Percentiles rank a stretch among this genome's conserved stretches.
Conservation (phyloP, 2,329 filamentous ascomycete genomes). For the Talaromyces sp. region DNA sequence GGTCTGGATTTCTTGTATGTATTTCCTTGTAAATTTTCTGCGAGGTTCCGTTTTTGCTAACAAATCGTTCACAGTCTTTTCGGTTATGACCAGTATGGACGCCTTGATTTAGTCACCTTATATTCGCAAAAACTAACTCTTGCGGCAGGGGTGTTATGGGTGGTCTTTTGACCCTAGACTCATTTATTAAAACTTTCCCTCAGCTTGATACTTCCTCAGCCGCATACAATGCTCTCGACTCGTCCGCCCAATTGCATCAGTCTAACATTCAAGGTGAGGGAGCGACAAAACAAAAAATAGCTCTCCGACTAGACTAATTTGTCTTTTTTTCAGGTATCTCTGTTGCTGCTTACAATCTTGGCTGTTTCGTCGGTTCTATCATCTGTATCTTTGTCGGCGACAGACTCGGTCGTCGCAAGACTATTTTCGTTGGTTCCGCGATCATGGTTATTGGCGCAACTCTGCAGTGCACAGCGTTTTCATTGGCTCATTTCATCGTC, state of each 20-base stretch:
- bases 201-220: slow-evolving; percentile 45
- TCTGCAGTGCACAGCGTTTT: slow-evolving; percentile 44
- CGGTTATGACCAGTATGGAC: slow-evolving; percentile 55
- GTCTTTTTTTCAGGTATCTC: slow-evolving; percentile 27
- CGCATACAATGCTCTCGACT: slow-evolving; percentile 14
- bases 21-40: no score
- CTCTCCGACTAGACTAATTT: neutral
- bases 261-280: slow-evolving; percentile 31
- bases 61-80: slow-evolving; percentile 28
- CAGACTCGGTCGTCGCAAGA: slow-evolving; percentile 44
- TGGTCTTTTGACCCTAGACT: slow-evolving; percentile 63
- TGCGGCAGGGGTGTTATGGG: slow-evolving; percentile 58
- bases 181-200: slow-evolving; percentile 53
- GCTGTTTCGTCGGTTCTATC: slow-evolving; percentile 47
- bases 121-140: no score
- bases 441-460: slow-evolving; percentile 47
- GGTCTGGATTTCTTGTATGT: slow-evolving; percentile 60
- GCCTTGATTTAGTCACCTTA: no score
- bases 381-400: slow-evolving; percentile 48
- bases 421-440: slow-evolving; percentile 44
- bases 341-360: slow-evolving; percentile 42
- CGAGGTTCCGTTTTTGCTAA: no score
- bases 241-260: slow-evolving; percentile 17
- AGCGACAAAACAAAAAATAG: neutral
- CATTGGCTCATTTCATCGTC: slow-evolving; percentile 45